Percentiles rank a stretch among this genome's conserved stretches.
Conservation (phyloP, 768 basidiomycete genomes). For the Pleurotus platypus region DNA sequence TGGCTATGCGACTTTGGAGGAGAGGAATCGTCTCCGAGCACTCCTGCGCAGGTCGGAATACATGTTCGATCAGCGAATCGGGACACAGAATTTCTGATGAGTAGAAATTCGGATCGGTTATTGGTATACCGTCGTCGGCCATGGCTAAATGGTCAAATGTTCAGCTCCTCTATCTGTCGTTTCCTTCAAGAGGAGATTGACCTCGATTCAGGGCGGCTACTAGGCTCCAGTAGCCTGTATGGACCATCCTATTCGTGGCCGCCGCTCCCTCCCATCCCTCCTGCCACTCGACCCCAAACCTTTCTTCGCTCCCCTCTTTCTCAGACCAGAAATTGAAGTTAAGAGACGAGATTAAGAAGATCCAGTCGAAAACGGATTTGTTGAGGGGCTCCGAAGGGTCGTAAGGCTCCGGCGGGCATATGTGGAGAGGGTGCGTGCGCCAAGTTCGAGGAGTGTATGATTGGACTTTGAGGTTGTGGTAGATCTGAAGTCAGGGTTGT, state of each 20-base stretch:
- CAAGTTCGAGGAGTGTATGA: constrained; percentile 79
- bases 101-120: constrained; percentile 79
- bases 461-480: constrained; percentile 50
- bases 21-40: constrained; percentile 69
- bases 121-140: constrained; percentile 66
- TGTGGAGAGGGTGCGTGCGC: constrained; percentile 73
- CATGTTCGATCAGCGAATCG: constrained; percentile 59
- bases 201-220: constrained; percentile 83
- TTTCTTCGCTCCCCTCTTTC: constrained; percentile 47
- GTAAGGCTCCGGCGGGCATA: constrained; percentile 65
- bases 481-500: constrained; percentile 45
- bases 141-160: constrained; percentile 45
- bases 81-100: constrained; percentile 67
- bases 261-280: constrained; percentile 47
- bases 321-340: constrained; percentile 93
- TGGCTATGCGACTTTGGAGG: constrained; percentile 61
- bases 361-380: constrained; percentile 69
- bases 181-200: constrained; percentile 22
- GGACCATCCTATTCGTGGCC: constrained; percentile 43
- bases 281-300: constrained; percentile 81
- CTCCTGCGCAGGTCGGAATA: constrained; percentile 61
- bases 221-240: constrained; percentile 87
- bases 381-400: constrained; percentile 48
- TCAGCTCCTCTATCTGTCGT: constrained; percentile 3
- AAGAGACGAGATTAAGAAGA: constrained; percentile 80